Base-by-base conservation (phyloP, 148 eudicot genomes). In the Chenopodium berlandieri region DNA sequence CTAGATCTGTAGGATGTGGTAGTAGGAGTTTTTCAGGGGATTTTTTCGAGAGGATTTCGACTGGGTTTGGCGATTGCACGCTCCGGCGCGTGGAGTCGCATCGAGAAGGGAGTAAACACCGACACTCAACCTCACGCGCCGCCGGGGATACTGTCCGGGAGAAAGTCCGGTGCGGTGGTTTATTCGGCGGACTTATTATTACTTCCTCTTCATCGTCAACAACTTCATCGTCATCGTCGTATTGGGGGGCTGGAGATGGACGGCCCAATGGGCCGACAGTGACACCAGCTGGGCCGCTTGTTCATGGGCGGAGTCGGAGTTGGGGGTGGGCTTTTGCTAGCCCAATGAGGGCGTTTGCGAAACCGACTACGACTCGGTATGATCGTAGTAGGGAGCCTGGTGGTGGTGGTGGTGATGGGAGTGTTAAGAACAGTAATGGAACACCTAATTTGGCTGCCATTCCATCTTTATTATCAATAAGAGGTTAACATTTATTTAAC, bases 1-100 rank as follows among this genome's bases (percentile, higher is more conserved):
- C 98, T 40, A 93, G 98, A 90, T 95, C 98, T 52, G 95, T 95
- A 12, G 98, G 98, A 1, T 95, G 98, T 48, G 98, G 98, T 0
- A 95, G 97, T 74, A 80, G 93, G 82, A 95, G 98, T 79, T 95
- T 95, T 71, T 91, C 95, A 20, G 98, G 97, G 7, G 98, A 94
- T 80, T 89, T 94, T 69, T 92, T 94, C 73, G 98, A 90, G 82
- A 80, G 95, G 65, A 91, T 94, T 47, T 94, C 98, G 0, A 92
- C 97, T 11, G 98, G 98, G 30, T 88, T 95, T 30, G 98, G 98
- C 0, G 98, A 95, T 86, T 95, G 98, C 78, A 89, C 97, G 0
- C 89, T 95, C 20, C 86, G 98, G 75, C 90, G 98, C 13, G 98
- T 95, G 44, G 98, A 95, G 85, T 91, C 94, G 0, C 94, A 91